Evolutionary conservation across 805 yeast species (phyloP), one percentile per base, ranked within the genome.

Genomic region (Debaryomyces tyrocola): DNA sequence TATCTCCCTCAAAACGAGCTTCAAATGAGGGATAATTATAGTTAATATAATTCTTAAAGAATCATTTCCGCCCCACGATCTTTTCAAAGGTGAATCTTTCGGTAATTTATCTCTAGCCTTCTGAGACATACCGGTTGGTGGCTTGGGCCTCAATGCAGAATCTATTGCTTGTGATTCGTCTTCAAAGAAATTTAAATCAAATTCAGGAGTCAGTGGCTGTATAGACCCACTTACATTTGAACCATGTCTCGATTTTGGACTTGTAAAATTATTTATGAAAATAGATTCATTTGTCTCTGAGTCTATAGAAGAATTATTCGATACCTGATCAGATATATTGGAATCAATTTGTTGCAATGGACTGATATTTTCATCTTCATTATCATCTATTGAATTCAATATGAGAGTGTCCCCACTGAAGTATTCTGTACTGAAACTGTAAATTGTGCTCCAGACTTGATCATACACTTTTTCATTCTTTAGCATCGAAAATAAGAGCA

Each of bases 101-200:
- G 83, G 80, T 28, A 73, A 63, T 50, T 84, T 84, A 12, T 79
- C 78, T 38, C 72, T 74, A 1, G 85, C 82, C 41, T 70, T 77
- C 14, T 58, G 55, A 0, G 87, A 79, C 87, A 84, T 82, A 3
- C 89, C 88, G 1, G 73, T 61, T 4, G 85, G 85, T 10, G 73
- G 75, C 20, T 60, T 68, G 5, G 87, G 82, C 44, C 79, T 61
- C 41, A 80, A 59, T 4, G 74, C 69, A 31, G 58, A 64, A 33
- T 71, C 74, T 33, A 70, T 66, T n/a, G 59, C 70, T 20, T 59
- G 56, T 20, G 34, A 44, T 20, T 40, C 50, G 14, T 44, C 45
- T 29, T 49, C 45, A 14, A 38, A 33, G 18, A 42, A 43, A 27
- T 37, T 11, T 24, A 10, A 12, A 21, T 29, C 34, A 9, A 29